phyloP scores from a whole-genome alignment of 768 basidiomycete genomes.

The Serendipita sp. region DNA sequence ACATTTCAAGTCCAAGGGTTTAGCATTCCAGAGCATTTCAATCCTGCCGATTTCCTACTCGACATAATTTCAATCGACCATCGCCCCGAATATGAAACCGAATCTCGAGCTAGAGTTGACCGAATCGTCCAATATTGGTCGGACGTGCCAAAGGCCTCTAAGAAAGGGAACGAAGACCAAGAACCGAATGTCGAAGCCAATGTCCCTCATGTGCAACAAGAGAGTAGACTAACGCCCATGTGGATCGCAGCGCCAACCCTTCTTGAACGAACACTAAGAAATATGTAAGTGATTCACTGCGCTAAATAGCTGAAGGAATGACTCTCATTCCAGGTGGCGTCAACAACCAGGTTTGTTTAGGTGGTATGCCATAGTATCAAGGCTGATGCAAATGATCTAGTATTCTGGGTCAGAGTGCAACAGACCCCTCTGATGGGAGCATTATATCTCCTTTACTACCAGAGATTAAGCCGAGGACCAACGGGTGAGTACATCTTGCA shows the following conservation, averaged over 20 bases:
- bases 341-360: constrained; percentile 14
- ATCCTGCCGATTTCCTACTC: constrained; percentile 28
- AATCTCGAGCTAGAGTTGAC: constrained; percentile 5
- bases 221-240: constrained; percentile 19
- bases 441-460: constrained; percentile 24
- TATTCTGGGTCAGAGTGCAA: constrained; percentile 1
- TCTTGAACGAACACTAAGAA: constrained; percentile 23
- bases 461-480: constrained; percentile 23
- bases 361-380: constrained; percentile 7
- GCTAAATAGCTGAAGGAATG: constrained; percentile 18
- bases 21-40: constrained; percentile 23
- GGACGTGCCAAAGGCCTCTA: constrained; percentile 9
- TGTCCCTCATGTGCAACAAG: not conserved
- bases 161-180: constrained; percentile 9
- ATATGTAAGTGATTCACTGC: constrained; percentile 19
- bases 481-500: not conserved
- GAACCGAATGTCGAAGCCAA: not conserved
- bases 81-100: constrained; percentile 7
- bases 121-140: constrained; percentile 7
- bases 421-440: constrained; percentile 14
- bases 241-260: constrained; percentile 25
- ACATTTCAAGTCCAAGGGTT: constrained; percentile 24
- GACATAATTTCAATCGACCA: constrained; percentile 20
- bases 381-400: not conserved
- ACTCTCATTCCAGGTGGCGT: constrained; percentile 12